Conservation (phyloP, 129 eudicot genomes). For the Flaveria linearis region DNA sequence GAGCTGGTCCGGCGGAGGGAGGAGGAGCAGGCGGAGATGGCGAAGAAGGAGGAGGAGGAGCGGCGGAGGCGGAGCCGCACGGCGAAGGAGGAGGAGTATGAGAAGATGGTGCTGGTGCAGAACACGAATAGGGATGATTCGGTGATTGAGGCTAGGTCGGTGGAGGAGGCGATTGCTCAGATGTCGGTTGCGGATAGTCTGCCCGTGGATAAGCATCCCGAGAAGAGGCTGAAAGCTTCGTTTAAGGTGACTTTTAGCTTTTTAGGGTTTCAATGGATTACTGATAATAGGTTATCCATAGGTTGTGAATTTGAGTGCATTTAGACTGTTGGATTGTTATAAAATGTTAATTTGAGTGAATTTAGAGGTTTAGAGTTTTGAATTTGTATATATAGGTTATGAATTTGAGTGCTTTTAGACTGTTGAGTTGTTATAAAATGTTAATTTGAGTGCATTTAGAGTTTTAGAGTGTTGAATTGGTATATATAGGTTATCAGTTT, state of each 20-base stretch:
- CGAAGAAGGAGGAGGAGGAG: slow-evolving; percentile 69
- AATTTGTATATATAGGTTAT: not conserved
- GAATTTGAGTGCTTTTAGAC: not conserved
- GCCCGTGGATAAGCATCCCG: slow-evolving; percentile 89
- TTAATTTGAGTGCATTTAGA: too few relatives aligned
- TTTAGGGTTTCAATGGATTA: not conserved
- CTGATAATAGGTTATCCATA: not conserved
- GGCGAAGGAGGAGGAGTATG: slow-evolving; percentile 88
- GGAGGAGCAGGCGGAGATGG: slow-evolving; percentile 65
- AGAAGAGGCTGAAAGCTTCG: slow-evolving; percentile 83
- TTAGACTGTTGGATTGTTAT: not conserved
- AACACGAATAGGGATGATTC: slow-evolving; percentile 83
- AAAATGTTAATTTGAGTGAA: not conserved
- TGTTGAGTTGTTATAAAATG: not conserved
- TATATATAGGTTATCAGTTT: too few relatives aligned
- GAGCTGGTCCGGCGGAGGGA: slow-evolving; percentile 68
- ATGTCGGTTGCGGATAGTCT: slow-evolving; percentile 55
- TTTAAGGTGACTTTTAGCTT: slow-evolving; percentile 59
- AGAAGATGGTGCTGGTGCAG: slow-evolving; percentile 64
- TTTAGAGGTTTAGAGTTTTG: not conserved
- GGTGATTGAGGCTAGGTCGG: slow-evolving; percentile 69
- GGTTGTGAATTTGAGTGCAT: not conserved
- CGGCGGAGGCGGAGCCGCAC: slow-evolving; percentile 60
- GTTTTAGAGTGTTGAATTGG: too few relatives aligned
- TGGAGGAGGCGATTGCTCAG: slow-evolving; percentile 83